Conservation (phyloP, 2,329 filamentous ascomycete genomes). For the Knufia fluminis region DNA sequence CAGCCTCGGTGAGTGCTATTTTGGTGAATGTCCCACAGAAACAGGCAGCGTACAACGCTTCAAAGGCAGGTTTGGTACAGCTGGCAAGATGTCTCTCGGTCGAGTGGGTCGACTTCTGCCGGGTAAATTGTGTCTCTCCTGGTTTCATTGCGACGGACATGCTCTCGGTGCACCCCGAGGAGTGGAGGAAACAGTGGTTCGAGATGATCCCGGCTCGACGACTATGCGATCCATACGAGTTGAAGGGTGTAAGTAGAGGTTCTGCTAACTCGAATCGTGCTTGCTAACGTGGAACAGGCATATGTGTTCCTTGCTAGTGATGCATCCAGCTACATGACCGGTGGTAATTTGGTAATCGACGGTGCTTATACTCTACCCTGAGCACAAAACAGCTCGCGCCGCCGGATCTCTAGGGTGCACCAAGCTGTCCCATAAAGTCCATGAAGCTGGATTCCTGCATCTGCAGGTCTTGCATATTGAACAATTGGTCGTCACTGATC, state of each 20-base stretch:
- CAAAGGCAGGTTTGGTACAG: conserved; percentile 30
- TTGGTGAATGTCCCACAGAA: conserved; percentile 34
- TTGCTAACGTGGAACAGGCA: conserved; percentile 20
- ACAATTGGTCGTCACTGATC: background rate
- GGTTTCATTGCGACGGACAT: conserved; percentile 35
- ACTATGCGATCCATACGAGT: conserved; percentile 30
- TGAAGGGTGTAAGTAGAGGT: conserved; percentile 28
- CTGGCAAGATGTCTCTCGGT: conserved; percentile 32
- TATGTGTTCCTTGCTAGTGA: conserved; percentile 40
- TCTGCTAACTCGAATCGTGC: no score
- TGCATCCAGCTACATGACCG: conserved; percentile 41
- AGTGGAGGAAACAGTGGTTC: conserved; percentile 33
- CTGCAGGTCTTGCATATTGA: conserved; percentile 5
- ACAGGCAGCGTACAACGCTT: conserved; percentile 33
- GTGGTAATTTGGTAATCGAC: conserved; percentile 38
- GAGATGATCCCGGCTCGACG: conserved; percentile 32
- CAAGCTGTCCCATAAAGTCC: conserved; percentile 6
- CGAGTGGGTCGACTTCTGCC: conserved; percentile 32
- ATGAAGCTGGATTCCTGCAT: conserved; percentile 8
- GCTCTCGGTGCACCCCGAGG: conserved; percentile 26
- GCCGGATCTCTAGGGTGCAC: background rate
- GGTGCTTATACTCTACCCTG: conserved; percentile 35
- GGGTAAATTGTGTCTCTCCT: conserved; percentile 35
- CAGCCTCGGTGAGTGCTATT: conserved; percentile 30
- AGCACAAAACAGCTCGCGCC: no score